Base-by-base conservation (phyloP, 495 filamentous ascomycete genomes). In the Penicillium paradoxum region DNA sequence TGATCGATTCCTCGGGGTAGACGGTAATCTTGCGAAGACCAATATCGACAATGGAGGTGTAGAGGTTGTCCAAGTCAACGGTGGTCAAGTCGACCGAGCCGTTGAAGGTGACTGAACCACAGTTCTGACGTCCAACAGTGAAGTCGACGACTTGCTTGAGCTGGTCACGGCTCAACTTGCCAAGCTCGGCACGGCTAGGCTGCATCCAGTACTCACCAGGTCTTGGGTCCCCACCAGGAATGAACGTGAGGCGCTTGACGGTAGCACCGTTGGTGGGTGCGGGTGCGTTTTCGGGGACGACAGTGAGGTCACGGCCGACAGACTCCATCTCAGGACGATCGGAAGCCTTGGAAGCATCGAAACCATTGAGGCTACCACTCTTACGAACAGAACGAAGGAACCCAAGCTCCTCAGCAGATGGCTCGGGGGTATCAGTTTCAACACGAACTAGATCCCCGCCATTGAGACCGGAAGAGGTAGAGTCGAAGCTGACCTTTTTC, bases 401-500 rank as follows among this genome's bases (percentile, higher is more conserved):
- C 18, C 86, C 85, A 56, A 86, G 65, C 53, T 90, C 85, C 54
- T 88, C 83, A 5, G 83, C 71, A 38, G 70, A 81, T 6, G 83
- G 82, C n/a, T 79, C 71, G 9, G 76, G 64, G 45, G 70, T 81
- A 54, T 68, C 71, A 27, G 62, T 67, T 65, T 79, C 64, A 62
- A 74, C 62, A 33, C 73, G 69, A 18, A 77, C 68, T 53, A 76
- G 66, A 24, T 74, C 69, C 15, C 71, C 71, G 53, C 76, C 75
- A 14, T 70, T 63, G 3, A 72, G 66, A 19, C 45, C 49, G 17
- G 66, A 56, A 14, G 77, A 73, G 55, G 73, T 75, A 9, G 83
- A 81, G 60, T 96, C 89, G 60, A 97, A 97, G 70, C 89, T 96
- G 46, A 97, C 93, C 50, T 83, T 83, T 73, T 96, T 96, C 60